These are phyloP conservation scores for Leptomonas pyrrhocoris DNA, from an alignment of 208 protist genomes.

Conservation along the genomic window DNA sequence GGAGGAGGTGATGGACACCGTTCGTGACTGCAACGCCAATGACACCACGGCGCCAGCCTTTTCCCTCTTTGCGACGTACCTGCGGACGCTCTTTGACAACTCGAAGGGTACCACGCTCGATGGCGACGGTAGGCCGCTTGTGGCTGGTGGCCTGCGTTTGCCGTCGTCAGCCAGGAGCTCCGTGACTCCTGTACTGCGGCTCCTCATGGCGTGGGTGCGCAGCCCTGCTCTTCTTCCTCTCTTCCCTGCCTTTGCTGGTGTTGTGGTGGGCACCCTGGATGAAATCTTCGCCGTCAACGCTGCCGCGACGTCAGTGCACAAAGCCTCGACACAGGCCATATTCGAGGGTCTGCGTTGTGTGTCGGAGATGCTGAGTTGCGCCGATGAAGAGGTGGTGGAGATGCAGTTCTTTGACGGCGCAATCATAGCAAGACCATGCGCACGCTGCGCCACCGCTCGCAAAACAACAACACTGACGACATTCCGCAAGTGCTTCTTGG, in stretches of 20 bases:
- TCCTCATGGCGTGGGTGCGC: slow-evolving; percentile 69
- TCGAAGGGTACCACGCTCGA: slow-evolving; percentile 46
- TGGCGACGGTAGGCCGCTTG: slow-evolving; percentile 10
- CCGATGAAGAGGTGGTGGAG: slow-evolving; percentile 48
- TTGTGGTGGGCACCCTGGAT: slow-evolving; percentile 60
- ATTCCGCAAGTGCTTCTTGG: slow-evolving; percentile 58
- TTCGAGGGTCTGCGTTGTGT: slow-evolving; percentile 77
- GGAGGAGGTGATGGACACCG: slow-evolving; percentile 52
- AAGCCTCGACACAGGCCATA: slow-evolving; percentile 43
- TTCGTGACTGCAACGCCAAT: slow-evolving; percentile 26
- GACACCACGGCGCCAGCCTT: background rate
- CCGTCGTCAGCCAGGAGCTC: slow-evolving; percentile 30
- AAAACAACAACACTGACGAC: slow-evolving; percentile 27
- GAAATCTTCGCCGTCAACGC: slow-evolving; percentile 73
- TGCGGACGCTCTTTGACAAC: slow-evolving; percentile 44
- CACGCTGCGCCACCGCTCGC: background rate
- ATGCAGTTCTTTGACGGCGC: slow-evolving; percentile 20
- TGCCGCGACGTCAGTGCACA: slow-evolving; percentile 31
- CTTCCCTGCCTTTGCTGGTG: slow-evolving; percentile 49
- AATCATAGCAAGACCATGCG: background rate
- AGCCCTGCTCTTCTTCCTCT: slow-evolving; percentile 59
- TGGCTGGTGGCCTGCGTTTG: background rate
- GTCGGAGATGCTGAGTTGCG: slow-evolving; percentile 59
- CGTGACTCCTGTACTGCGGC: slow-evolving; percentile 68
- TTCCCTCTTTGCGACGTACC: slow-evolving; percentile 35